These are phyloP conservation scores for Kitagawia praeruptora DNA, from an alignment of 129 eudicot species.

Conservation along the genomic window DNA sequence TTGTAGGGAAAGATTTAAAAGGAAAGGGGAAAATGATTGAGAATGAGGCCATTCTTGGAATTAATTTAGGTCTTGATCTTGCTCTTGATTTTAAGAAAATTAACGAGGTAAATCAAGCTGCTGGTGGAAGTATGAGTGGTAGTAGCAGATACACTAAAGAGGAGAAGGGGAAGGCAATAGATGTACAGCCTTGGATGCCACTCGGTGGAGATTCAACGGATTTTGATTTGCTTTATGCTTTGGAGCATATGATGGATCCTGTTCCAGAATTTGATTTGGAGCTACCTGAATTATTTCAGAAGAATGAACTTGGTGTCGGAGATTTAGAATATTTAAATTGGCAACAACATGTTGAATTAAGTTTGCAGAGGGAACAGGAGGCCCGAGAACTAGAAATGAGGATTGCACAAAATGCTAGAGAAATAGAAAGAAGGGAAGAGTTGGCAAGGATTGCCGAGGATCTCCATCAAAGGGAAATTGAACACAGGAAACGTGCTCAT, in stretches of 20 bases:
- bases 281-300: neutral
- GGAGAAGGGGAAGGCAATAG: conserved; percentile 34
- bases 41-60: neutral
- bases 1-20: neutral
- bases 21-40: conserved; percentile 21
- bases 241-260: neutral
- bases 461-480: neutral
- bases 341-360: neutral
- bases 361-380: neutral
- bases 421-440: too few relatives aligned
- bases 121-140: conserved; percentile 18
- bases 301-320: neutral
- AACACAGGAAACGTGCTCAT: neutral
- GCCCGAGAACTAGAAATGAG: neutral
- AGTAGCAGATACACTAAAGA: conserved; percentile 20
- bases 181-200: conserved; percentile 25
- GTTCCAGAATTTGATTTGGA: neutral
- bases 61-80: conserved; percentile 13
- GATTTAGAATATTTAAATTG: neutral
- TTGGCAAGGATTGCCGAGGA: neutral
- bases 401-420: neutral
- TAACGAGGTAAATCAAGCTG: neutral
- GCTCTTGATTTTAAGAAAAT: conserved; percentile 19
- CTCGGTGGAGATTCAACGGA: neutral
- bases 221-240: neutral